Conservation (phyloP, 176 grass and related monocot species). For the Musa acuminata region DNA sequence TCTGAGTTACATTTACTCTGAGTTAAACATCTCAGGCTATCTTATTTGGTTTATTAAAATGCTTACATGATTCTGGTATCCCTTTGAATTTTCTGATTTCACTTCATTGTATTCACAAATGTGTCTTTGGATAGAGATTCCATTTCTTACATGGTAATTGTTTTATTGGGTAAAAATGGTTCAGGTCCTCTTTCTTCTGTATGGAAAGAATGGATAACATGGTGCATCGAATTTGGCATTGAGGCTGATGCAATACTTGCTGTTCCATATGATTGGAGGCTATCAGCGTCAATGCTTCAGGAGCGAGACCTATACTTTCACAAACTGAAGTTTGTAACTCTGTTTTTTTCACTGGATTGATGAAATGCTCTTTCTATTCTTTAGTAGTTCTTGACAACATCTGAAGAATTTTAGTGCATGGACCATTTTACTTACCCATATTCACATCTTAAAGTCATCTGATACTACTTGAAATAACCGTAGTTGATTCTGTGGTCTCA, state of each 20-base stretch:
- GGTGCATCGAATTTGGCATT: constrained; percentile 97
- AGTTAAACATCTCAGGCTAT: no score
- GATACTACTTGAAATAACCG: neutral
- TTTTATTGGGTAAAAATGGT: constrained; percentile 33
- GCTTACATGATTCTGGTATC: no score
- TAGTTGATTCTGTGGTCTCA: no score
- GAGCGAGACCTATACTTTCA: constrained; percentile 96
- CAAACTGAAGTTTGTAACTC: constrained; percentile 72
- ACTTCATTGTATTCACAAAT: neutral
- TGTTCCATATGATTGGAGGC: constrained; percentile 93
- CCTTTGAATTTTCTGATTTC: no score
- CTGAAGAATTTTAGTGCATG: neutral
- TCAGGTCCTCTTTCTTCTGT: constrained; percentile 89
- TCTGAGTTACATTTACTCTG: no score
- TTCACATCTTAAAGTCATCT: neutral
- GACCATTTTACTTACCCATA: neutral
- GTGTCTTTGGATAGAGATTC: neutral
- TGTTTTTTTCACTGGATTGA: neutral
- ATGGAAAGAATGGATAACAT: constrained; percentile 99
- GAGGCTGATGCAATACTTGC: constrained; percentile 93
- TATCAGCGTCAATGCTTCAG: constrained; percentile 76
- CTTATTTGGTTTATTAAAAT: no score
- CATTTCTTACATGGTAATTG: neutral
- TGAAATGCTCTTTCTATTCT: neutral
- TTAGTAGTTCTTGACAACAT: neutral